Evolutionary conservation across 176 grass and related monocot species (phyloP), one percentile per base, ranked within the genome.

Genomic region (bread wheat (Triticum aestivum)): DNA sequence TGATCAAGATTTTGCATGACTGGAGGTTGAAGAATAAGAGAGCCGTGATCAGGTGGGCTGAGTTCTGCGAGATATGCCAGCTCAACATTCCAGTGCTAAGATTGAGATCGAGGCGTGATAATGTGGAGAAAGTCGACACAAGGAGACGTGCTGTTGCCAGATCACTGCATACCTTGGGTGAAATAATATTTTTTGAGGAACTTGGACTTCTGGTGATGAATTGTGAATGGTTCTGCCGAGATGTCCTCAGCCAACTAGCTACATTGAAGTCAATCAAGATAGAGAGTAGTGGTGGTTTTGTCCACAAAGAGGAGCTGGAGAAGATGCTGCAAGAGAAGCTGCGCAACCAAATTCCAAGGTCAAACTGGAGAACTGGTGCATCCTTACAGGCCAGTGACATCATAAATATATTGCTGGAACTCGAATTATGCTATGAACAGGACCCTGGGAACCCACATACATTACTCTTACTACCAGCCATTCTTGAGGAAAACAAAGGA

Each of bases 351-450:
- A 47, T 87, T 63, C 82, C 68, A 84, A 89, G 85, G 51, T 61
- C 86, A 74, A 90, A 89, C 71, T 91, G 81, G 83, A 89, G 64
- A 84, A 41, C 83, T 41, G 78, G 83, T 44, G 79, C 83, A 81
- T 84, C 84, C 47, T 89, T 98, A 34, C 91, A 94, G 49, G 87
- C 85, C 42, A 82, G 32, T 81, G 96, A 98, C 76, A 47, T 98
- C 39, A 88, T 98, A 80, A 94, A 94, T 83, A 92, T 96, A 80
- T 86, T 96, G 77, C 61, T 95, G 64, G 84, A 94, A 82, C 79
- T 98, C 15, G 92, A 98, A 82, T 79, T 96, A 23, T 95, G 92
- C 63, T 96, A 94, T 88, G 93, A 98, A 86, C 89, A 91, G 90
- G 91, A 98, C 75, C 96, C 93, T 61, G 84, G 93, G 38, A 87